These are phyloP conservation scores for Quercus aquifolioides DNA, from an alignment of 306 rosid species.

Conservation along the genomic window DNA sequence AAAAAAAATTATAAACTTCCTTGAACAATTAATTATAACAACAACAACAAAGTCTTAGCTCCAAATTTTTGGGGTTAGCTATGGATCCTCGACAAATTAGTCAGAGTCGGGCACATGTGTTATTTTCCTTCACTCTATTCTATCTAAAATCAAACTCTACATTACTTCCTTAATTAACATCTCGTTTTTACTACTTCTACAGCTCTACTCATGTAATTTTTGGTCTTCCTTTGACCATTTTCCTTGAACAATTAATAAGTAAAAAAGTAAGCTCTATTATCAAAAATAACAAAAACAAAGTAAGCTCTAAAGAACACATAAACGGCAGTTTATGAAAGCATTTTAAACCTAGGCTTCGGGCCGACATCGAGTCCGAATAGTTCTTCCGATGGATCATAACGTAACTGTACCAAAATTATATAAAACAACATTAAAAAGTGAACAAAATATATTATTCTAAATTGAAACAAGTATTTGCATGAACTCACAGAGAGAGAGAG, in stretches of 20 bases:
- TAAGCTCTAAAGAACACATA: neutral
- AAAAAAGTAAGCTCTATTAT: no score
- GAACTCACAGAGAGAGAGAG: neutral
- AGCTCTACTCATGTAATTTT: no score
- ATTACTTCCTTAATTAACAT: neutral
- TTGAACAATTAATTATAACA: no score
- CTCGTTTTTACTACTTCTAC: neutral
- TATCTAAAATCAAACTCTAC: no score
- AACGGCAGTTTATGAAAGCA: neutral
- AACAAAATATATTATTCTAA: neutral
- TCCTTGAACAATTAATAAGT: no score
- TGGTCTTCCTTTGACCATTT: neutral
- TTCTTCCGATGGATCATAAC: slow-evolving; percentile 66
- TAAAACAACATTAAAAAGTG: slow-evolving; percentile 1
- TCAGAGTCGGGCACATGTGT: accelerated
- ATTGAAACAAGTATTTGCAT: neutral
- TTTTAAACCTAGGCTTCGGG: slow-evolving; percentile 55
- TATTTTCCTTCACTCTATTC: no score
- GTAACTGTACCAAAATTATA: slow-evolving; percentile 42
- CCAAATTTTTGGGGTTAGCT: no score
- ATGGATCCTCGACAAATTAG: no score
- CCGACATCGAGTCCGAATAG: slow-evolving; percentile 61
- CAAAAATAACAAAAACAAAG: neutral
- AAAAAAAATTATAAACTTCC: no score
- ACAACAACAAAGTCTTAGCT: no score